A percentile compares a stretch with the other conserved stretches of the same genome.
These are phyloP conservation scores for Globisporangium lucens DNA, from an alignment of 352 stramenopile genomes.

Conservation along the genomic window DNA sequence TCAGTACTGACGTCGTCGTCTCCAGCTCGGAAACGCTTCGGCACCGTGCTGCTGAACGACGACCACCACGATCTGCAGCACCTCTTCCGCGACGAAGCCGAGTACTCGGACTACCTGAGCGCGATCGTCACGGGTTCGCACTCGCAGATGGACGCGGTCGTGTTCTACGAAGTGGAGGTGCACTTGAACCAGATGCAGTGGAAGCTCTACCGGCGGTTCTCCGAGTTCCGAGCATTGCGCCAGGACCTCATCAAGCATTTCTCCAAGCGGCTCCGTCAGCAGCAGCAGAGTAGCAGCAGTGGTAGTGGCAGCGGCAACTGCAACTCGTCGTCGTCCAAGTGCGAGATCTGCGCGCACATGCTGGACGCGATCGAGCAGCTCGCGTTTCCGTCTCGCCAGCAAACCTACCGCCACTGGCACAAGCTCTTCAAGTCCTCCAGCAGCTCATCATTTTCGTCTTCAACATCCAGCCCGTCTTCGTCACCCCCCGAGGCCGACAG, in stretches of 20 bases:
- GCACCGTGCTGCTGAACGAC: constrained; percentile 33
- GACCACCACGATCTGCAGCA: constrained; percentile 35
- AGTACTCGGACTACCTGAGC: constrained; percentile 79
- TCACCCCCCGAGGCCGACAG: background rate
- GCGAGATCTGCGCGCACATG: constrained; percentile 65
- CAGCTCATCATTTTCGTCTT: constrained; percentile 1
- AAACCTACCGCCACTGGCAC: constrained; percentile 29
- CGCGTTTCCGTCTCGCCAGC: constrained; percentile 45
- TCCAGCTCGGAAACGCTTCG: constrained; percentile 14
- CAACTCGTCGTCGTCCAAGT: constrained; percentile 12
- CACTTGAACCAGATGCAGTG: constrained; percentile 65
- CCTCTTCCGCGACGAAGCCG: constrained; percentile 67
- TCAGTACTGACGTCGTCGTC: constrained; percentile 10
- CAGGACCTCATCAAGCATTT: constrained; percentile 67
- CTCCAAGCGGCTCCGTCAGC: constrained; percentile 25
- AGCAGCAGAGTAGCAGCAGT: constrained; percentile 8
- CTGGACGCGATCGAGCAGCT: constrained; percentile 46
- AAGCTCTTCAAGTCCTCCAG: constrained; percentile 17
- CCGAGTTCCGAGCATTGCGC: constrained; percentile 58
- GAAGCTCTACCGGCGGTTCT: constrained; percentile 62
- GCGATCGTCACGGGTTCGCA: constrained; percentile 44
- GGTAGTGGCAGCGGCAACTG: background rate
- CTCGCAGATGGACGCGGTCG: constrained; percentile 46
- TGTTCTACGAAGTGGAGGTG: constrained; percentile 70
- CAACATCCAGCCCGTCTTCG: background rate